These are phyloP conservation scores for Corrigiola litoralis DNA, from an alignment of 179 eudicot genomes.

Conservation along the genomic window DNA sequence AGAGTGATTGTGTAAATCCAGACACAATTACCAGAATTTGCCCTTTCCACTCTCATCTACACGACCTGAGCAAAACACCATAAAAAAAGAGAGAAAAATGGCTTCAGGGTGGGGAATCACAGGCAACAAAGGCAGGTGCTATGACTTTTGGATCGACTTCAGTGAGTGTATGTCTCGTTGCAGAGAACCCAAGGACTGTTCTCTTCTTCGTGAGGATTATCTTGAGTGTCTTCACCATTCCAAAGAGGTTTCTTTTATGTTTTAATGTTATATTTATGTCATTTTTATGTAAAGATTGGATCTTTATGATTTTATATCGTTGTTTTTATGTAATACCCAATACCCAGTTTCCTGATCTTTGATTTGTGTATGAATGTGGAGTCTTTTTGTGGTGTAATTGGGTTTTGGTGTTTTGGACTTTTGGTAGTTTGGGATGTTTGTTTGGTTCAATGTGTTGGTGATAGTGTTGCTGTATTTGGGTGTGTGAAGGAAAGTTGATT, in stretches of 20 bases:
- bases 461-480: no score
- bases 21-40: no score
- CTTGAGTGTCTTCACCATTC: constrained; percentile 98
- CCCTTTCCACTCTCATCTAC: no score
- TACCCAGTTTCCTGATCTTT: background rate
- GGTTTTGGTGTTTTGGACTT: no score
- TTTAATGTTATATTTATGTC: background rate
- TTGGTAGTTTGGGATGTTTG: no score
- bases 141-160: constrained; percentile 97
- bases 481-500: no score
- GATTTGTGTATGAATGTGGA: no score
- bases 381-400: no score
- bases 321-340: background rate
- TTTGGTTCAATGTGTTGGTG: background rate
- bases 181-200: constrained; percentile 76
- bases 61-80: no score
- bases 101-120: constrained; percentile 98
- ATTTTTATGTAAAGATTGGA: background rate
- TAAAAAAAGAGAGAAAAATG: constrained; percentile 34
- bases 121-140: constrained; percentile 88
- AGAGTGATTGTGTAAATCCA: no score
- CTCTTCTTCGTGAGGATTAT: constrained; percentile 90
- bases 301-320: constrained; percentile 5
- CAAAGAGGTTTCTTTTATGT: constrained; percentile 57
- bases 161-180: constrained; percentile 95